These are phyloP conservation scores for Rhizopogon salebrosus DNA, from an alignment of 768 basidiomycete genomes.

Conservation along the genomic window DNA sequence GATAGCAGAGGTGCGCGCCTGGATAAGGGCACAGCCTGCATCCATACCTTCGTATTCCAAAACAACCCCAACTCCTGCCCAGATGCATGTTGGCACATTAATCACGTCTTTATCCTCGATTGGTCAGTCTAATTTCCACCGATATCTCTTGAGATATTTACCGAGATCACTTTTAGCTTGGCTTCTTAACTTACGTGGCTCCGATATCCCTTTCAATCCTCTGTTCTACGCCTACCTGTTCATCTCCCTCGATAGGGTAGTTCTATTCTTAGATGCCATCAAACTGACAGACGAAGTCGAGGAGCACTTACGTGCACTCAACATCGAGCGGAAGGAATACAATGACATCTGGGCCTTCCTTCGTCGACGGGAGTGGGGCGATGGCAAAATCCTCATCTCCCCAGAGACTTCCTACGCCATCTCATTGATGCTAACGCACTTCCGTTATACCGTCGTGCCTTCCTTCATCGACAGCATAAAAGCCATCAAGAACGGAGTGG, in stretches of 20 bases:
- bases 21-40: slow-evolving; percentile 60
- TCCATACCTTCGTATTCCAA: slow-evolving; percentile 60
- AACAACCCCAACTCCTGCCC: slow-evolving; percentile 49
- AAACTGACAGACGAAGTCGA: slow-evolving; percentile 59
- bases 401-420: slow-evolving; percentile 79
- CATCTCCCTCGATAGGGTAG: slow-evolving; percentile 52
- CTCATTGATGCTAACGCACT: slow-evolving; percentile 78
- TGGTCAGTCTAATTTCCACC: slow-evolving; percentile 36
- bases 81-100: slow-evolving; percentile 64
- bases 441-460: slow-evolving; percentile 69
- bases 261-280: slow-evolving; percentile 71
- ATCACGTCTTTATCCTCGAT: slow-evolving; percentile 67
- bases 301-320: slow-evolving; percentile 52
- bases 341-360: slow-evolving; percentile 78
- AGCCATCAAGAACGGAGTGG: slow-evolving; percentile 83
- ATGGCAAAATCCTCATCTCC: slow-evolving; percentile 72
- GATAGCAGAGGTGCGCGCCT: slow-evolving; percentile 61
- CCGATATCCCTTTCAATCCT: slow-evolving; percentile 88
- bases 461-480: slow-evolving; percentile 74
- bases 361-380: slow-evolving; percentile 68
- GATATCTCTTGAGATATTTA: not conserved
- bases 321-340: slow-evolving; percentile 61
- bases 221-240: slow-evolving; percentile 87
- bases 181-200: slow-evolving; percentile 82
- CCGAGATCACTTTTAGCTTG: slow-evolving; percentile 49